Evolutionary conservation across 169 alveolate species (phyloP).

Genomic region (Cryptosporidium parvum): DNA sequence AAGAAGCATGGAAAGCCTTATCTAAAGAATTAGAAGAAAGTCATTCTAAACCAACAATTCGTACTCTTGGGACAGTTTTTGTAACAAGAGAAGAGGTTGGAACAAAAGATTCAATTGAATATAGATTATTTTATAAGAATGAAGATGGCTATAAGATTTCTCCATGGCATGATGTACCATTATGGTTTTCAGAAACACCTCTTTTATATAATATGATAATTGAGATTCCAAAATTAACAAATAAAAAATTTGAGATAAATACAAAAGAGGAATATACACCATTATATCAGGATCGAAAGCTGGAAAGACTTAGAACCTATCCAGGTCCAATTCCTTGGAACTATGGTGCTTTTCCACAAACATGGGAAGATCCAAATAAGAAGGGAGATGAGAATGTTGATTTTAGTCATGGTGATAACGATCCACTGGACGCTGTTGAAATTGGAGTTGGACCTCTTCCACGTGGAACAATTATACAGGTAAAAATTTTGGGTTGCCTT

Average conservation of each 20-base stretch:
- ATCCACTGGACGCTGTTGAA: conserved; percentile 93
- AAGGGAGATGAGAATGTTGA: conserved; percentile 61
- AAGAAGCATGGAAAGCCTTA: conserved; percentile 68
- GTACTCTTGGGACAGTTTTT: conserved; percentile 66
- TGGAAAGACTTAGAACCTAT: conserved; percentile 81
- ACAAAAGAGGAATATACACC: conserved; percentile 80
- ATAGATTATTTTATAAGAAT: conserved; percentile 50
- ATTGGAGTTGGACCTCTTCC: conserved; percentile 82
- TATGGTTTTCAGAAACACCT: conserved; percentile 76
- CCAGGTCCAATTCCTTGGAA: conserved; percentile 90
- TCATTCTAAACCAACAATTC: not conserved
- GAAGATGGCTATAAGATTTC: conserved; percentile 73
- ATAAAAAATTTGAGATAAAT: conserved; percentile 82
- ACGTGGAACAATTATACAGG: conserved; percentile 66
- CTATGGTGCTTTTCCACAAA: conserved; percentile 93
- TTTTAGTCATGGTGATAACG: conserved; percentile 89
- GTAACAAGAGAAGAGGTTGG: conserved; percentile 71
- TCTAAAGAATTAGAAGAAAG: conserved; percentile 52
- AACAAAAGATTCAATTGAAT: conserved; percentile 63
- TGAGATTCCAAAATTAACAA: conserved; percentile 82
- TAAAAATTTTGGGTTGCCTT: conserved; percentile 89
- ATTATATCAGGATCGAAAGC: conserved; percentile 80
- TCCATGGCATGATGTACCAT: conserved; percentile 77
- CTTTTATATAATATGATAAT: conserved; percentile 79
- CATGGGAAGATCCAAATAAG: conserved; percentile 92